A percentile compares a stretch with the other conserved stretches of the same genome.
Conservation (phyloP, 768 basidiomycete species). For the Panellus pusillus region DNA sequence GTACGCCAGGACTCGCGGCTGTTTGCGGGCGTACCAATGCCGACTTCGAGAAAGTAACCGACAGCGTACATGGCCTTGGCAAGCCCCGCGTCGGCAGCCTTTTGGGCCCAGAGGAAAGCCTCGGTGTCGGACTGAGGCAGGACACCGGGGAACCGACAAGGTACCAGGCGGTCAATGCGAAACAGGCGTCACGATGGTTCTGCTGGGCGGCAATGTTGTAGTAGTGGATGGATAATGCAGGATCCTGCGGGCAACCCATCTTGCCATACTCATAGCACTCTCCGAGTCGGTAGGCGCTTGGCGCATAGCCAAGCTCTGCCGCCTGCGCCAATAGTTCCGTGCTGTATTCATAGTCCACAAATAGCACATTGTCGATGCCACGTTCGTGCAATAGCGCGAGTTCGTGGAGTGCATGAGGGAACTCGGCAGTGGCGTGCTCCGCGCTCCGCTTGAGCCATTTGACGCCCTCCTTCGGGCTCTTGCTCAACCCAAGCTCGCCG, state of each 20-base stretch:
- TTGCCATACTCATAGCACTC: constrained; percentile 99
- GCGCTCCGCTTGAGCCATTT: constrained; percentile 98
- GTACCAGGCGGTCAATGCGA: constrained; percentile 98
- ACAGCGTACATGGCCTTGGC: constrained; percentile 97
- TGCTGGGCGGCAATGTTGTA: constrained; percentile 99
- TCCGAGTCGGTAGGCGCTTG: constrained; percentile 91
- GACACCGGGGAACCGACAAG: constrained; percentile 96
- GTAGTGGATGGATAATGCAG: constrained; percentile 97
- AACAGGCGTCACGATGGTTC: constrained; percentile 94
- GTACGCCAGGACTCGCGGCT: constrained; percentile 72
- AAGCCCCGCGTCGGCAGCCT: constrained; percentile 88
- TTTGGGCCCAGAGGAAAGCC: constrained; percentile 96
- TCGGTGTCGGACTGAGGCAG: constrained; percentile 98
- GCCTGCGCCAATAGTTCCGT: constrained; percentile 94
- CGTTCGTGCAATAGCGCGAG: constrained; percentile 90
- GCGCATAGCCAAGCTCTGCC: constrained; percentile 93
- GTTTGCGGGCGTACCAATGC: constrained; percentile 76
- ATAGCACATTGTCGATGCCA: constrained; percentile 98
- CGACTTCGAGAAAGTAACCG: constrained; percentile 96
- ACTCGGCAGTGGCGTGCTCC: constrained; percentile 91
- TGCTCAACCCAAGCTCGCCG: constrained; percentile 84
- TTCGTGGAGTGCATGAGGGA: constrained; percentile 95
- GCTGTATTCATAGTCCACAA: constrained; percentile 95
- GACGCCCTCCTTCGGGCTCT: constrained; percentile 92
- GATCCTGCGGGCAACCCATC: constrained; percentile 97